Conservation (phyloP, 129 eudicot species). For the Smallanthus sonchifolius region DNA sequence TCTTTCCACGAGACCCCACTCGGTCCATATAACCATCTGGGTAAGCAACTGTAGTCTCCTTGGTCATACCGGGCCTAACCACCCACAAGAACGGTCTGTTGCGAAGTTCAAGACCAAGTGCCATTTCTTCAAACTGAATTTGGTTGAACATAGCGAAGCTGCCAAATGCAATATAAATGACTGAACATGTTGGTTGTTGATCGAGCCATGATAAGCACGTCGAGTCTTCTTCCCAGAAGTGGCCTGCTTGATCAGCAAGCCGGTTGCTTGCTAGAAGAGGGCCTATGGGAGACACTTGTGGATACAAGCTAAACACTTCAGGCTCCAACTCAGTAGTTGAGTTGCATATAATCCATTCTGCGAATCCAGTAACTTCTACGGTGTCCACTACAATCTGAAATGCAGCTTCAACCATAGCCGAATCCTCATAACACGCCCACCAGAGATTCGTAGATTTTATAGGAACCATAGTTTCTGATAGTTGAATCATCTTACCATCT, state of each 20-base stretch:
- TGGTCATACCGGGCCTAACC: conserved; percentile 41
- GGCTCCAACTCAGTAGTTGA: conserved; percentile 42
- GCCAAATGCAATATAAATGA: conserved; percentile 59
- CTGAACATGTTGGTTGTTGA: conserved; percentile 35
- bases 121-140: conserved; percentile 50
- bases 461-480: conserved; percentile 45
- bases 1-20: conserved; percentile 32
- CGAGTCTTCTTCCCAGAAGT: conserved; percentile 55
- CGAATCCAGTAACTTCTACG: conserved; percentile 8
- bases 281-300: conserved; percentile 40
- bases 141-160: conserved; percentile 46
- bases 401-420: background rate
- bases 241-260: conserved; percentile 33
- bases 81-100: conserved; percentile 58
- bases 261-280: conserved; percentile 51
- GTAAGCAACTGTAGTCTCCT: conserved; percentile 10
- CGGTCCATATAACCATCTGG: conserved; percentile 45
- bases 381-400: conserved; percentile 1
- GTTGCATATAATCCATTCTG: conserved; percentile 45
- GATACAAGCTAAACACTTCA: conserved; percentile 27
- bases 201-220: conserved; percentile 62
- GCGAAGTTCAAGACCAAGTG: conserved; percentile 56
- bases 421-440: conserved; percentile 37
- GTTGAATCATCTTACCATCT: conserved; percentile 30
- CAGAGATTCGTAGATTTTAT: conserved; percentile 28